These are phyloP conservation scores for Thraustochytrium striatum DNA, from an alignment of 352 stramenopile species.

Conservation along the genomic window DNA sequence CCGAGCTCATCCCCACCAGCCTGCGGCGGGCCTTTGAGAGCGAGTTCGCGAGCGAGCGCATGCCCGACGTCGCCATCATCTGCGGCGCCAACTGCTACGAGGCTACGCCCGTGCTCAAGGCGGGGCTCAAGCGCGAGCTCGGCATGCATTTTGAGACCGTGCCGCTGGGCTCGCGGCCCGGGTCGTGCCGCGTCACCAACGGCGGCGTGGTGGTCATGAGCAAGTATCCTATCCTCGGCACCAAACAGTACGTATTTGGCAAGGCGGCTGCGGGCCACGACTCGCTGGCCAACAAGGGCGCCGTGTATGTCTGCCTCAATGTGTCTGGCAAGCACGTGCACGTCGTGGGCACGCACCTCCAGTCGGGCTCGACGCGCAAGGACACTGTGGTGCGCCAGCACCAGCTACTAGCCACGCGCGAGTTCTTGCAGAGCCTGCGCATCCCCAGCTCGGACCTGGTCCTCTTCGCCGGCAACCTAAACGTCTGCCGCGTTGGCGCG, in stretches of 20 bases:
- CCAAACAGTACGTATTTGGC: neutral
- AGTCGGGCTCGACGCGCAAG: neutral
- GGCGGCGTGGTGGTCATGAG: neutral
- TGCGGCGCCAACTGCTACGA: neutral
- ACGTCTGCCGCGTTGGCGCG: neutral
- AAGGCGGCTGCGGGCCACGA: neutral
- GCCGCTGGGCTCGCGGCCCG: neutral
- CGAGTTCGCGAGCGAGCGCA: neutral
- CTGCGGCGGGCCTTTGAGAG: neutral
- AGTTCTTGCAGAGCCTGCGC: neutral
- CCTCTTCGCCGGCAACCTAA: neutral
- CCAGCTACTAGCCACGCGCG: neutral
- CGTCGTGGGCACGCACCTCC: neutral
- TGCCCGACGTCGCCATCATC: neutral
- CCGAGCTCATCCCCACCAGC: neutral
- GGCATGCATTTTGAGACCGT: conserved; percentile 6
- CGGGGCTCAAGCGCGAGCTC: neutral
- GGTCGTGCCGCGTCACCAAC: neutral
- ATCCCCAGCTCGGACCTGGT: neutral
- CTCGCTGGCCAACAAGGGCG: neutral
- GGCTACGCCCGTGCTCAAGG: neutral
- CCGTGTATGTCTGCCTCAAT: neutral
- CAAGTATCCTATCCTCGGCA: neutral
- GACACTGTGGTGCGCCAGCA: neutral
- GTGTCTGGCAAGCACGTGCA: neutral